Evolutionary conservation across 2,329 filamentous ascomycete species (phyloP).

Genomic region (Aspergillus sp.): DNA sequence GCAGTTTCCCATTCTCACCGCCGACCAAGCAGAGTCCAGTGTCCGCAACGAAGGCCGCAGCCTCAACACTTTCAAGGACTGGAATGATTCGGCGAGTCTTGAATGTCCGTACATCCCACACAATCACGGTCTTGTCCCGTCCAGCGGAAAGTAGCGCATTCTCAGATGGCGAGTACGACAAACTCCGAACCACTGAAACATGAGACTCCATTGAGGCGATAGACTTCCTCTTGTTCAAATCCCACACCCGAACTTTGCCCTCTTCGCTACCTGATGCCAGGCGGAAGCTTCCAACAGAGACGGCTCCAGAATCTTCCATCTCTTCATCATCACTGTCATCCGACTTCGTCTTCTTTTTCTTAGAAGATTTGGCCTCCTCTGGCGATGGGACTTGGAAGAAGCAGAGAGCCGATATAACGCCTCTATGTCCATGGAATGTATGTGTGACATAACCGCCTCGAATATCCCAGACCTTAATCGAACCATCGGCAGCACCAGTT

Average conservation of each 20-base stretch:
- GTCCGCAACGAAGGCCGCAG: constrained; percentile 71
- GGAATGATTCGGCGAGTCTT: constrained; percentile 77
- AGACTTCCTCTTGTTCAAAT: constrained; percentile 77
- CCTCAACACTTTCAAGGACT: constrained; percentile 80
- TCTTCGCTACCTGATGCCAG: constrained; percentile 92
- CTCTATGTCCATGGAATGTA: constrained; percentile 89
- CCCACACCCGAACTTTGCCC: constrained; percentile 87
- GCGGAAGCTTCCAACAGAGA: constrained; percentile 61
- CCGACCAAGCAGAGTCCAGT: constrained; percentile 76
- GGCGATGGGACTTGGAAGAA: constrained; percentile 75
- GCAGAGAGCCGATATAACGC: constrained; percentile 82
- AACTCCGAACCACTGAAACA: constrained; percentile 84
- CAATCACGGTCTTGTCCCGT: constrained; percentile 88
- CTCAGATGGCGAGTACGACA: constrained; percentile 76
- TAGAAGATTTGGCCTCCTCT: constrained; percentile 37
- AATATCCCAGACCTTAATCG: constrained; percentile 97
- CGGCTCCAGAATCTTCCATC: constrained; percentile 41
- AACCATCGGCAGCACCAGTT: constrained; percentile 88
- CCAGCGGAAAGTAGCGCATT: constrained; percentile 78
- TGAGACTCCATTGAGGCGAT: constrained; percentile 82
- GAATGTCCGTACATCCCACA: constrained; percentile 88
- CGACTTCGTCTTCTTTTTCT: constrained; percentile 40
- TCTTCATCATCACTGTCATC: constrained; percentile 37
- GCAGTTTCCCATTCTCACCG: constrained; percentile 76
- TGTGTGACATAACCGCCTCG: constrained; percentile 86